phyloP scores from a whole-genome alignment of 2,329 filamentous ascomycete genomes.

The Paecilomyces sp. region DNA sequence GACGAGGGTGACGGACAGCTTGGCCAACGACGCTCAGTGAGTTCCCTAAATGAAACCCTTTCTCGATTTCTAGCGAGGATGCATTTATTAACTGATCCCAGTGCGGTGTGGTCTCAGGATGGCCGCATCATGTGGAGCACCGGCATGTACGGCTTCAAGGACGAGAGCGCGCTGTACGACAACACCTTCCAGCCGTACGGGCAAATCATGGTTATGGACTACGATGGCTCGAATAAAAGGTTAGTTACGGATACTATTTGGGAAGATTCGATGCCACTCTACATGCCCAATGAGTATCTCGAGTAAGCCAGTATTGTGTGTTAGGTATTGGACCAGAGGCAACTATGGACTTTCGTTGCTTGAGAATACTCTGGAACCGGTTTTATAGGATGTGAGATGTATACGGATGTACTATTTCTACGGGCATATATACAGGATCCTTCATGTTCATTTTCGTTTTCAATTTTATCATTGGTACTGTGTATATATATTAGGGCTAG shows the following conservation, averaged over 20 bases:
- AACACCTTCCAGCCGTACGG: constrained; percentile 41
- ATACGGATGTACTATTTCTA: too few species aligned
- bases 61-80: neutral
- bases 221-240: constrained; percentile 29
- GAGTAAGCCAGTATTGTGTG: too few species aligned
- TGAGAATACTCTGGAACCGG: too few species aligned
- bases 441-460: too few species aligned
- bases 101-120: constrained; percentile 37
- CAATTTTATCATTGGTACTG: too few species aligned
- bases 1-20: constrained; percentile 23
- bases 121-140: constrained; percentile 35
- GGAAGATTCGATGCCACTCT: constrained; percentile 26
- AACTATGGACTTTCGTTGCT: too few species aligned
- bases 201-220: constrained; percentile 39
- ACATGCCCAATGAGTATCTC: constrained; percentile 8
- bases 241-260: constrained; percentile 21
- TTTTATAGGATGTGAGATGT: too few species aligned
- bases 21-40: constrained; percentile 35
- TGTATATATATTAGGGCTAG: too few species aligned
- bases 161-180: constrained; percentile 36
- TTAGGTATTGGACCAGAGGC: too few species aligned
- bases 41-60: too few species aligned
- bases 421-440: too few species aligned
- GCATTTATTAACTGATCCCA: neutral
- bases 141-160: constrained; percentile 39